A percentile compares a stretch with the other conserved stretches of the same genome.
phyloP scores from a whole-genome alignment of 306 rosid species.

The Medicago truncatula region MtrunA17r5.0-ANR NC_053042.1:6044501-6045000 shows the following conservation, averaged over 20 bases:
- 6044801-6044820: conserved; percentile 87
- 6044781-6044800: conserved; percentile 75
- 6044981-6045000: conserved; percentile 18
- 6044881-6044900: conserved; percentile 91
- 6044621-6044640: conserved; percentile 80
- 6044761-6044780: conserved; percentile 16
- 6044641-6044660: conserved; percentile 81
- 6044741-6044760: conserved; percentile 21
- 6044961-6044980: conserved; percentile 23
- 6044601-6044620: conserved; percentile 76
- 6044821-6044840: conserved; percentile 87
- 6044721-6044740: conserved; percentile 27
- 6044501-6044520: neutral
- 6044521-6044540: neutral
- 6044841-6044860: conserved; percentile 93
- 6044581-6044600: conserved; percentile 76
- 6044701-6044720: conserved; percentile 36
- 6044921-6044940: conserved; percentile 58
- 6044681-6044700: conserved; percentile 82
- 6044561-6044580: conserved; percentile 36
- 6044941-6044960: conserved; percentile 21
- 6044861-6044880: conserved; percentile 98
- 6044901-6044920: conserved; percentile 83
- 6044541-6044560: neutral
- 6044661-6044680: conserved; percentile 71